These are phyloP conservation scores for Emmonsiellopsis sp. DNA, from an alignment of 2,329 filamentous ascomycete species.

Conservation along the genomic window DNA sequence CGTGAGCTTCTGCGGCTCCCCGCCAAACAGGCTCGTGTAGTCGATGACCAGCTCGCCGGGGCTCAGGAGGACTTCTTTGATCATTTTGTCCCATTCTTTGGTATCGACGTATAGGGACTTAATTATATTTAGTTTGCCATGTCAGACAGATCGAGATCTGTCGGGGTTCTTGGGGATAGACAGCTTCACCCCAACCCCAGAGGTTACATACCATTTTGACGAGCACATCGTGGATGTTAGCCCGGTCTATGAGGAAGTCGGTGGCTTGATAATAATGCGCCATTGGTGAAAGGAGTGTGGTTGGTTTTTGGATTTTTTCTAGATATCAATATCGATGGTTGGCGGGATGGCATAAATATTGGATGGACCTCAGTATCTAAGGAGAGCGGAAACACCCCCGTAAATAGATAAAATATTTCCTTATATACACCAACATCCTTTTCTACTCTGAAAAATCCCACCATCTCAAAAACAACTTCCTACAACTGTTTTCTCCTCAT, in stretches of 20 bases:
- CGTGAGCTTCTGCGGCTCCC: not conserved
- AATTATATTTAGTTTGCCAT: not conserved
- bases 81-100: not conserved
- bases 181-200: too few relatives aligned
- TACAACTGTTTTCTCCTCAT: too few relatives aligned
- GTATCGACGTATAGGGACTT: not conserved
- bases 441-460: too few relatives aligned
- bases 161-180: not conserved
- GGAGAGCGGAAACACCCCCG: too few relatives aligned
- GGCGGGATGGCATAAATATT: too few relatives aligned
- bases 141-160: too few relatives aligned
- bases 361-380: too few relatives aligned
- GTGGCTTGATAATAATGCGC: not conserved
- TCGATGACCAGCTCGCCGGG: not conserved
- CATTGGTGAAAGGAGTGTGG: too few relatives aligned
- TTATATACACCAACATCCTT: too few relatives aligned
- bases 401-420: too few relatives aligned
- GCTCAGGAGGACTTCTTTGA: not conserved
- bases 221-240: constrained; percentile 2
- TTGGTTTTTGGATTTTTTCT: not conserved
- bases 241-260: constrained; percentile 1
- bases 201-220: constrained; percentile 1
- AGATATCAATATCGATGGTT: not conserved
- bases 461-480: too few relatives aligned
- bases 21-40: not conserved